These are phyloP conservation scores for Hemileccinum impolitum DNA, from an alignment of 768 basidiomycete species.

Conservation along the genomic window DNA sequence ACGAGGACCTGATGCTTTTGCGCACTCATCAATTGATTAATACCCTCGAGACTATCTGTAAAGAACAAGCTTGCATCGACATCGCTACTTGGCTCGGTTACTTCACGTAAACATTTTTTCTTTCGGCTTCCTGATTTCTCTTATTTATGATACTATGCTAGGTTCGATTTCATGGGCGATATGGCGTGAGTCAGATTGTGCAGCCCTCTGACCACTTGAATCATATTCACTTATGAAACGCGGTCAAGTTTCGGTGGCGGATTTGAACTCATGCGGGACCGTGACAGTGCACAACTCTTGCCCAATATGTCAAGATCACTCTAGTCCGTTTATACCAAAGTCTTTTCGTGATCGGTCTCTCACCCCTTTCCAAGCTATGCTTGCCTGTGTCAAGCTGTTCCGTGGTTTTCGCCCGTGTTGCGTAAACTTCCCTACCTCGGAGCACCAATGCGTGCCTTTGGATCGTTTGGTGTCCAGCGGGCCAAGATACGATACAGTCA, in stretches of 20 bases:
- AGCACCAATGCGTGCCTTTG: slow-evolving; percentile 25
- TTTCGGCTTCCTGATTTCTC: neutral
- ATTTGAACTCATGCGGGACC: slow-evolving; percentile 36
- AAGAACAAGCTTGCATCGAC: slow-evolving; percentile 12
- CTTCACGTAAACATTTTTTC: slow-evolving; percentile 18
- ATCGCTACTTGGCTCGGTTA: slow-evolving; percentile 20
- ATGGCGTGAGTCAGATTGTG: slow-evolving; percentile 22
- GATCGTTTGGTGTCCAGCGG: slow-evolving; percentile 25
- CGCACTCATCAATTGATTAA: slow-evolving; percentile 21
- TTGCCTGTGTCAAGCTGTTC: slow-evolving; percentile 14
- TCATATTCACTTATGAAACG: neutral
- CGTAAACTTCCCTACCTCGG: slow-evolving; percentile 31
- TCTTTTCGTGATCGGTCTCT: neutral
- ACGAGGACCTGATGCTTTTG: slow-evolving; percentile 22
- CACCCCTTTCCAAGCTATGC: slow-evolving; percentile 11
- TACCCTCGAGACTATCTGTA: slow-evolving; percentile 8
- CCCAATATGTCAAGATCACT: slow-evolving; percentile 27
- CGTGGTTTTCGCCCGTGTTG: slow-evolving; percentile 25
- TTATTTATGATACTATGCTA: slow-evolving; percentile 2
- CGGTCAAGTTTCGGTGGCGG: slow-evolving; percentile 35
- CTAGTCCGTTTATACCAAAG: slow-evolving; percentile 17
- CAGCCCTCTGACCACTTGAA: neutral
- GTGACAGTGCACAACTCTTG: slow-evolving; percentile 33
- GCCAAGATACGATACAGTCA: slow-evolving; percentile 22
- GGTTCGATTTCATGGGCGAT: slow-evolving; percentile 28